A percentile compares a stretch with the other conserved stretches of the same genome.
Evolutionary conservation across 768 basidiomycete species (phyloP).

Genomic region (Panus rudis): DNA sequence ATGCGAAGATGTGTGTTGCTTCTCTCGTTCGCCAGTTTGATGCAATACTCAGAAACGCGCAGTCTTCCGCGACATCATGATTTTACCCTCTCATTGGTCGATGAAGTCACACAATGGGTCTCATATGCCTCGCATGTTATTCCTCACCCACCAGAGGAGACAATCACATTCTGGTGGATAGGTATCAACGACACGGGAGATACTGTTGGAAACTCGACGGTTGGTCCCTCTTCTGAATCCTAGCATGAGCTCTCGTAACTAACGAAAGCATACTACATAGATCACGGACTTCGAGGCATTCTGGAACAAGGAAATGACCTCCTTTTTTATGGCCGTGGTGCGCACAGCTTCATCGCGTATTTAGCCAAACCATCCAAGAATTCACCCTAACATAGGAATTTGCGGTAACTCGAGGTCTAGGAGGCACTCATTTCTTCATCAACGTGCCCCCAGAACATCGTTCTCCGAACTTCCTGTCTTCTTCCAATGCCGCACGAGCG

Average conservation of each 20-base stretch:
- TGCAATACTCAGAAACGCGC: neutral
- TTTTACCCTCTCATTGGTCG: slow-evolving; percentile 39
- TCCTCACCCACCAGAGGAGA: slow-evolving; percentile 35
- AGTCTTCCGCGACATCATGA: slow-evolving; percentile 43
- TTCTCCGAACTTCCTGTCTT: slow-evolving; percentile 31
- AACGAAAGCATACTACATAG: slow-evolving; percentile 17
- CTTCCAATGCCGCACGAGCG: slow-evolving; percentile 30
- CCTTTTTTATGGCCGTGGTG: slow-evolving; percentile 46
- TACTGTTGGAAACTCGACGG: slow-evolving; percentile 30
- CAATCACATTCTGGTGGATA: slow-evolving; percentile 51
- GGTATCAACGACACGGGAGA: slow-evolving; percentile 56
- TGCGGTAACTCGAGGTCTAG: slow-evolving; percentile 34
- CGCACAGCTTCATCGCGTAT: slow-evolving; percentile 12
- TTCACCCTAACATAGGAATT: slow-evolving; percentile 25
- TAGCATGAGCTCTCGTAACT: neutral
- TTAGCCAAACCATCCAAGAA: neutral
- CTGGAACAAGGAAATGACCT: slow-evolving; percentile 42
- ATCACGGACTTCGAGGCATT: slow-evolving; percentile 42
- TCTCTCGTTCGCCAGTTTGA: neutral
- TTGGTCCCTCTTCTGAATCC: slow-evolving; percentile 7
- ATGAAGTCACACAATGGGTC: slow-evolving; percentile 45
- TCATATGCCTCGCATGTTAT: slow-evolving; percentile 36
- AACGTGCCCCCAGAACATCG: slow-evolving; percentile 52
- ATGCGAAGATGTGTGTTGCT: slow-evolving; percentile 8
- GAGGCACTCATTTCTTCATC: slow-evolving; percentile 41